These are phyloP conservation scores for Leptographium radiaticola DNA, from an alignment of 2,329 filamentous ascomycete species.

Conservation along the genomic window DNA sequence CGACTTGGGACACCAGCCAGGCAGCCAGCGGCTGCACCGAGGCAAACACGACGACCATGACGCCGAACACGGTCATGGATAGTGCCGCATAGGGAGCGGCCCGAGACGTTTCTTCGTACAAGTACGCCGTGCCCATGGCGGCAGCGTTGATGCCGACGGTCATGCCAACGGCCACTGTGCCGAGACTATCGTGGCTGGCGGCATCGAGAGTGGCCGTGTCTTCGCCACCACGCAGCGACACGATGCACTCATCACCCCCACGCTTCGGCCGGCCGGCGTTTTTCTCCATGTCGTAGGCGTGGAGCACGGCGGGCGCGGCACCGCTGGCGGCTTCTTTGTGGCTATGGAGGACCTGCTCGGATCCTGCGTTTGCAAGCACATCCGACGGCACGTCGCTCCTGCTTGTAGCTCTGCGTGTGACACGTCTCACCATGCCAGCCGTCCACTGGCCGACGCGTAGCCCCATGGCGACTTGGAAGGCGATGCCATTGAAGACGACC, in stretches of 20 bases:
- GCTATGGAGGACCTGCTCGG: neutral
- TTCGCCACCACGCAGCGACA: neutral
- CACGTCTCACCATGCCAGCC: conserved; percentile 1
- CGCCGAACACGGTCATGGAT: conserved; percentile 43
- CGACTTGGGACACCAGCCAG: conserved; percentile 22
- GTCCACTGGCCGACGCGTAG: conserved; percentile 16
- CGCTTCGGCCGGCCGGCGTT: neutral
- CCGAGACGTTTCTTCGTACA: conserved; percentile 38
- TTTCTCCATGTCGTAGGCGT: conserved; percentile 5
- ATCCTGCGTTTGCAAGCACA: neutral
- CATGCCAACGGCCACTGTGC: conserved; percentile 35
- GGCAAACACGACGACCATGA: conserved; percentile 41
- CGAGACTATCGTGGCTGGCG: conserved; percentile 16
- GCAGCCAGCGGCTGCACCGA: conserved; percentile 31
- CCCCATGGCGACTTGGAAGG: conserved; percentile 22
- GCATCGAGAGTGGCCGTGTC: neutral
- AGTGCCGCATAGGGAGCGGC: conserved; percentile 43
- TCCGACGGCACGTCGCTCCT: neutral
- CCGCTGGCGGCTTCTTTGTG: neutral
- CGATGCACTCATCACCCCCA: neutral
- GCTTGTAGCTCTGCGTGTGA: neutral
- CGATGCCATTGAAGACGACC: conserved; percentile 38
- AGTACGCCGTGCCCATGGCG: conserved; percentile 45
- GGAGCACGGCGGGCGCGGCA: no score
- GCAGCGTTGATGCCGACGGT: conserved; percentile 45